phyloP scores from a whole-genome alignment of 176 grass and related monocot genomes.

The Tuctoria greenei region DNA sequence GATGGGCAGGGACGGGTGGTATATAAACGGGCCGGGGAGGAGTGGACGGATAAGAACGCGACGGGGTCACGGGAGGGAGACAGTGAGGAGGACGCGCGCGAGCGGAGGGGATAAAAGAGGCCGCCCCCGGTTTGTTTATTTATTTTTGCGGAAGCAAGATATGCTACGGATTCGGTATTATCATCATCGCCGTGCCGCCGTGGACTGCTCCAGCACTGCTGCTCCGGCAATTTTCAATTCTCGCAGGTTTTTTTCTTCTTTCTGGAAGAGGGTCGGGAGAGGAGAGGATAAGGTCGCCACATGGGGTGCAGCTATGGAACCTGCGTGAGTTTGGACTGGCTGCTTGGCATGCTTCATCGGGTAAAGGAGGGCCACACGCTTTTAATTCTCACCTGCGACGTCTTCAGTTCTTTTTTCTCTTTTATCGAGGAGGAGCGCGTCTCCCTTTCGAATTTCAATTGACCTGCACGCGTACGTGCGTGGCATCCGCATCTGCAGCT shows the following conservation, averaged over 20 bases:
- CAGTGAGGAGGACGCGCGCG: conserved; percentile 24
- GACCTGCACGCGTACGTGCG: conserved; percentile 4
- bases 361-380: conserved; percentile 18
- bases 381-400: background rate
- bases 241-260: conserved; percentile 15
- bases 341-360: background rate
- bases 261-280: background rate
- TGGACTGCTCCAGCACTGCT: background rate
- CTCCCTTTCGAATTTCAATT: conserved; percentile 2
- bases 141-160: conserved; percentile 22
- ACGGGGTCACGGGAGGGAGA: background rate
- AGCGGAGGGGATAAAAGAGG: conserved; percentile 27
- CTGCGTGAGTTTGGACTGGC: background rate
- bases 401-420: background rate
- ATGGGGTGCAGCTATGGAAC: conserved; percentile 10
- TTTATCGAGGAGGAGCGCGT: background rate
- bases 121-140: background rate
- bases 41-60: conserved; percentile 44
- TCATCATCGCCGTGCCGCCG: conserved; percentile 18
- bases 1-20: conserved; percentile 6
- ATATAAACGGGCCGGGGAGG: conserved; percentile 26
- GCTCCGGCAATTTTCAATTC: background rate
- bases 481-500: conserved; percentile 20
- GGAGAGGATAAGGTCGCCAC: conserved; percentile 64
- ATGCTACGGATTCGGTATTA: conserved; percentile 24